Evolutionary conservation across 202 grass and related monocot species (phyloP).

Genomic region (Hordeum pubiflorum): DNA sequence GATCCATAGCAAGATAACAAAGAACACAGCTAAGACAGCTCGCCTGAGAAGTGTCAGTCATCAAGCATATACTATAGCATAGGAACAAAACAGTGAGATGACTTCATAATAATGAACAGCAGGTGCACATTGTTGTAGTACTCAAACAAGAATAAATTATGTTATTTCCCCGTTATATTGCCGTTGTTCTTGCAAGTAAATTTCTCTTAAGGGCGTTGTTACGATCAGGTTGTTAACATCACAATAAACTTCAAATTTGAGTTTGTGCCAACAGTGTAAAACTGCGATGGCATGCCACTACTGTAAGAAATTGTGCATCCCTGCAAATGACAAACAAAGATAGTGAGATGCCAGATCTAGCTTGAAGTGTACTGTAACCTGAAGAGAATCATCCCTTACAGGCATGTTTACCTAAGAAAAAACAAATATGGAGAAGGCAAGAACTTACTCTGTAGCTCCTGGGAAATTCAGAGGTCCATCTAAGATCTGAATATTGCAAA

Average conservation of each 20-base stretch:
- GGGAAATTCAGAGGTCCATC: neutral
- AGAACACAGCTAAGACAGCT: neutral
- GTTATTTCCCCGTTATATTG: neutral
- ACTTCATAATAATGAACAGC: neutral
- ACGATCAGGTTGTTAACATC: neutral
- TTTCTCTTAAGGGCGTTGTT: neutral
- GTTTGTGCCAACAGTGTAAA: neutral
- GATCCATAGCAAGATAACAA: slow-evolving; percentile 1
- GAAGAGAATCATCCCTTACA: slow-evolving; percentile 22
- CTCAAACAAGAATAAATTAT: neutral
- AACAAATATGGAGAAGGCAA: neutral
- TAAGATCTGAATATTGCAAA: neutral
- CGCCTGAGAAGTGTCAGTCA: neutral
- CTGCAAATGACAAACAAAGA: slow-evolving; percentile 15
- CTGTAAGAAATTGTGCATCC: slow-evolving; percentile 20
- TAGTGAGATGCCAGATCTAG: neutral
- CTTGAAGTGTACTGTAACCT: neutral
- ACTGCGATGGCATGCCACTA: slow-evolving; percentile 5
- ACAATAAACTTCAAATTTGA: slow-evolving; percentile 6
- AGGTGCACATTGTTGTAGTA: neutral
- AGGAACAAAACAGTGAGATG: neutral
- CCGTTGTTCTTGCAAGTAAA: neutral
- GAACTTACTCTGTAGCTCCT: slow-evolving; percentile 11
- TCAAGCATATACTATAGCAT: neutral
- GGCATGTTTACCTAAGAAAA: neutral